Percentiles rank a stretch among this genome's conserved stretches.
Evolutionary conservation across 2,329 filamentous ascomycete genomes (phyloP).

Genomic region (Arthrobotrys pseudoclavata): DNA sequence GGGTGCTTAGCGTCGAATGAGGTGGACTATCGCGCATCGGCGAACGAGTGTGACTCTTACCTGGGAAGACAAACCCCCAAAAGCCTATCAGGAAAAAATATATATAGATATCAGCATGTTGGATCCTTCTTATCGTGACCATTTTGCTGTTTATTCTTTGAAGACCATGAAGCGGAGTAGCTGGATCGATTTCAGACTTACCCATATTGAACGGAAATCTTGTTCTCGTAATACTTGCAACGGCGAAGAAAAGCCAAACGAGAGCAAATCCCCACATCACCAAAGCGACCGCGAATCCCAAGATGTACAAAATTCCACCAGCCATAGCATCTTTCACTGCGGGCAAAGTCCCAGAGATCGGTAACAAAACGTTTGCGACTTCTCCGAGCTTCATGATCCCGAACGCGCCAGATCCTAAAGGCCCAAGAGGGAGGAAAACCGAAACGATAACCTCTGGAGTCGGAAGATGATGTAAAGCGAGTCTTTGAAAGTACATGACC

Average conservation of each 20-base stretch:
- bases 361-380: slow-evolving; percentile 64
- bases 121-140: background rate
- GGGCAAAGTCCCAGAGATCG: slow-evolving; percentile 65
- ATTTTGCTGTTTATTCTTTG: background rate
- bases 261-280: slow-evolving; percentile 73
- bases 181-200: slow-evolving; percentile 75
- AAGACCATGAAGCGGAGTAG: background rate
- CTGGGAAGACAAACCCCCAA: slow-evolving; percentile 60
- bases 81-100: slow-evolving; percentile 31
- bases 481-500: slow-evolving; percentile 74
- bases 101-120: slow-evolving; percentile 33
- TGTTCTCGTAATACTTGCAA: slow-evolving; percentile 68
- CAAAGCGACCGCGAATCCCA: slow-evolving; percentile 71
- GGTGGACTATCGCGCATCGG: background rate
- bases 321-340: slow-evolving; percentile 64
- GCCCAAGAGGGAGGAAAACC: slow-evolving; percentile 77
- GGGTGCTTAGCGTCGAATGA: background rate
- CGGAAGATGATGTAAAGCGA: slow-evolving; percentile 76
- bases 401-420: slow-evolving; percentile 76
- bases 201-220: slow-evolving; percentile 74
- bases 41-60: slow-evolving; percentile 33
- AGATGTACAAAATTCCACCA: slow-evolving; percentile 73
- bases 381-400: slow-evolving; percentile 70
- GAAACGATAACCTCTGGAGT: slow-evolving; percentile 77
- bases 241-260: slow-evolving; percentile 71